Conservation (phyloP, 768 basidiomycete genomes). For the Mycena rebaudengoi region DNA sequence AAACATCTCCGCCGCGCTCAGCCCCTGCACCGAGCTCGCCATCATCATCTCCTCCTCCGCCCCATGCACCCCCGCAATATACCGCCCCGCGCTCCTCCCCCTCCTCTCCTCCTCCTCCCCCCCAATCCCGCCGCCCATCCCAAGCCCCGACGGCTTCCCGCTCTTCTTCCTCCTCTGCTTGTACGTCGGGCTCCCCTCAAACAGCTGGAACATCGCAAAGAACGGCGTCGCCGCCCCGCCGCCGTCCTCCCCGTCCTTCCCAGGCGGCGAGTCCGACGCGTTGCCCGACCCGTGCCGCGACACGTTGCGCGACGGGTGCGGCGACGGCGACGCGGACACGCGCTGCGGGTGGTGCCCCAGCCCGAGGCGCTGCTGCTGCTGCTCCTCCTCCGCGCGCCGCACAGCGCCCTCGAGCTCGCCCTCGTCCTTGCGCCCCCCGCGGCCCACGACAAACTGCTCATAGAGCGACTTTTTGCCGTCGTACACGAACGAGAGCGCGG, state of each 20-base stretch:
- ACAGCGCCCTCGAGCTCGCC: constrained; percentile 32
- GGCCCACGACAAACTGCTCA: constrained; percentile 76
- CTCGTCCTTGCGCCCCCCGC: constrained; percentile 34
- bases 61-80: constrained; percentile 11
- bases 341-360: too few relatives aligned
- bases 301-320: constrained; percentile 27
- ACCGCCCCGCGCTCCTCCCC: constrained; percentile 23
- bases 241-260: constrained; percentile 29
- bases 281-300: constrained; percentile 19
- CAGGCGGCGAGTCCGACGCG: constrained; percentile 38
- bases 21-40: constrained; percentile 24
- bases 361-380: too few relatives aligned
- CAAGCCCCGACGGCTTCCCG: constrained; percentile 42
- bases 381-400: too few relatives aligned
- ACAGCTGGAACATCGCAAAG: constrained; percentile 75
- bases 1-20: constrained; percentile 76
- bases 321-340: too few relatives aligned
- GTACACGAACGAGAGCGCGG: constrained; percentile 88
- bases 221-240: constrained; percentile 62
- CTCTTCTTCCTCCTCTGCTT: constrained; percentile 88
- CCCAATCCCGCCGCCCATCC: constrained; percentile 36
- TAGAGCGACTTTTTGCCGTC: constrained; percentile 86
- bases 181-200: constrained; percentile 87
- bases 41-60: constrained; percentile 30
- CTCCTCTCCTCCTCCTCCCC: constrained; percentile 44